A percentile compares a stretch with the other conserved stretches of the same genome.
Conservation (phyloP, 2,329 filamentous ascomycete species). For the Colletotrichum acutatum region DNA sequence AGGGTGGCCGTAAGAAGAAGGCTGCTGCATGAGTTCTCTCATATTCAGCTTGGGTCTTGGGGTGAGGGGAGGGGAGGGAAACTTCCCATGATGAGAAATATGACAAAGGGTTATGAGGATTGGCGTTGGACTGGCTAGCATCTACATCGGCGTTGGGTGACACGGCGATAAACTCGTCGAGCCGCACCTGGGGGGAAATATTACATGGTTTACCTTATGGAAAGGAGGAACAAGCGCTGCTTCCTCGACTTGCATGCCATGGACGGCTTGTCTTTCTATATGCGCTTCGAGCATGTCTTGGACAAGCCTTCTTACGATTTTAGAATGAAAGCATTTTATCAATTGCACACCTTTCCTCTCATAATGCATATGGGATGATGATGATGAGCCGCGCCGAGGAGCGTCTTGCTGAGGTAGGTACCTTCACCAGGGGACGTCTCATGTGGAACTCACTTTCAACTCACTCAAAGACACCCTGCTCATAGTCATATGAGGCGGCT, state of each 20-base stretch:
- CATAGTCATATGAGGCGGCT: not conserved
- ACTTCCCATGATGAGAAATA: slow-evolving; percentile 33
- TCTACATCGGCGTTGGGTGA: slow-evolving; percentile 42
- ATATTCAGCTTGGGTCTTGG: not conserved
- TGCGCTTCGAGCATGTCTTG: slow-evolving; percentile 21
- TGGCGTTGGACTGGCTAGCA: slow-evolving; percentile 42
- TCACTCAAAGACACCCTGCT: not conserved
- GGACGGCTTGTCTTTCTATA: slow-evolving; percentile 30
- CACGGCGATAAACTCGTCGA: slow-evolving; percentile 26
- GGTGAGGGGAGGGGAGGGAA: not conserved
- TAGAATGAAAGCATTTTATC: slow-evolving; percentile 17
- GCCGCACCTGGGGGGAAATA: slow-evolving; percentile 17
- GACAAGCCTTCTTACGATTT: slow-evolving; percentile 11
- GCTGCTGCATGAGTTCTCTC: slow-evolving; percentile 37
- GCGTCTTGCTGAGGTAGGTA: not conserved
- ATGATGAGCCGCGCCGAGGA: not conserved
- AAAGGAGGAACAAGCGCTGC: slow-evolving; percentile 32
- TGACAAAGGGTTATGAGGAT: slow-evolving; percentile 31
- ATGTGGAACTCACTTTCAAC: slow-evolving; percentile 16
- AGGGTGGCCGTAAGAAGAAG: slow-evolving; percentile 63
- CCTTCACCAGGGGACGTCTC: slow-evolving; percentile 16
- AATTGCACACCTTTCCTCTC: not conserved
- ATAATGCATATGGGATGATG: not conserved
- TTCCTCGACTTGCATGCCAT: slow-evolving; percentile 31
- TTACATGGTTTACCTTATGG: slow-evolving; percentile 23